These are phyloP conservation scores for Cystofilobasidium macerans DNA, from an alignment of 768 basidiomycete genomes.

Conservation along the genomic window DNA sequence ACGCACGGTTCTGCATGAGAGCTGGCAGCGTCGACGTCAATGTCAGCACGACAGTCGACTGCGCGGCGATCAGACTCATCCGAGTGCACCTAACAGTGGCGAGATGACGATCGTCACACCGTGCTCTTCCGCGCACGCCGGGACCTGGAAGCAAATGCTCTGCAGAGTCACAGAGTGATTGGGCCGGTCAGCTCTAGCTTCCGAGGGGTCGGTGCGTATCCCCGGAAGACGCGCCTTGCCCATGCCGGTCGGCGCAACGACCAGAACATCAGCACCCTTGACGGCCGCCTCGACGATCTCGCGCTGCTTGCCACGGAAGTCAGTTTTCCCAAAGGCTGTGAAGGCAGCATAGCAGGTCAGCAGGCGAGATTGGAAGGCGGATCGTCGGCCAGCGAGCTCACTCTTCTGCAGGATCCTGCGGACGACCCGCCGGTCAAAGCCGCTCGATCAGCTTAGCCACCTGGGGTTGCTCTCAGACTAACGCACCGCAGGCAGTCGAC, in stretches of 20 bases:
- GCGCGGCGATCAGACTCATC: background rate
- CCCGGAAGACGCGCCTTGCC: conserved; percentile 54
- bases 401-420: conserved; percentile 20
- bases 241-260: conserved; percentile 74
- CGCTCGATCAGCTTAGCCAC: background rate
- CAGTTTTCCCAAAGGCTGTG: conserved; percentile 57
- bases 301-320: conserved; percentile 66
- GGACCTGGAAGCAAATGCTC: conserved; percentile 79
- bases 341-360: background rate
- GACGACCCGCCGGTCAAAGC: background rate
- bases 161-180: conserved; percentile 31
- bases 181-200: too few relatives aligned
- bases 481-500: conserved; percentile 21
- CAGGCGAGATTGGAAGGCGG: background rate
- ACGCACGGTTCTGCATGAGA: conserved; percentile 68
- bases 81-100: conserved; percentile 54
- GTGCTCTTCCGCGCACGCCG: conserved; percentile 58
- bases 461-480: background rate
- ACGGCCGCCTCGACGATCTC: conserved; percentile 63
- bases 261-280: conserved; percentile 42
- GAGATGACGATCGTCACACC: conserved; percentile 68
- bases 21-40: conserved; percentile 41
- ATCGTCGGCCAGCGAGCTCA: background rate
- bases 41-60: background rate
- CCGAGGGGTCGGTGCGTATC: too few relatives aligned